phyloP scores from a whole-genome alignment of 2,329 filamentous ascomycete genomes.

The Rhynchosporium agropyri region DNA sequence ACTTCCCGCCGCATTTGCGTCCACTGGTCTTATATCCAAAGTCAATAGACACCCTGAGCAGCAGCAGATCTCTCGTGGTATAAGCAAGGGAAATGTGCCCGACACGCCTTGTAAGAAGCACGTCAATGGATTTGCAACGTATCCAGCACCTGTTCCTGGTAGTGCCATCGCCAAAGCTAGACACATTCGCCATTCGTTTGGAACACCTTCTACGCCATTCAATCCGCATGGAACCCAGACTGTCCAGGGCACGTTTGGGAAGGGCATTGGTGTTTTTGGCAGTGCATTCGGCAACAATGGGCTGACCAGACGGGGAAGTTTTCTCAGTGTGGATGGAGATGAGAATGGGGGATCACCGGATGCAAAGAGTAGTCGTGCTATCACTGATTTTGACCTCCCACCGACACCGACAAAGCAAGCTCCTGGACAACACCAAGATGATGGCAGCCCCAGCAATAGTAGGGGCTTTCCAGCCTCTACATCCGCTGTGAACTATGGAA shows the following conservation, averaged over 20 bases:
- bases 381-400: constrained; percentile 74
- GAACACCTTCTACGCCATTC: constrained; percentile 80
- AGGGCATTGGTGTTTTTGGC: constrained; percentile 64
- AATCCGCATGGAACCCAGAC: constrained; percentile 56
- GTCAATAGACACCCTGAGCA: constrained; percentile 83
- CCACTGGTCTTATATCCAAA: constrained; percentile 92
- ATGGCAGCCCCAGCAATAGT: constrained; percentile 40
- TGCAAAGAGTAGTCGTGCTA: constrained; percentile 58
- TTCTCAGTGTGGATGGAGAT: constrained; percentile 79
- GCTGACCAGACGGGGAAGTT: constrained; percentile 61
- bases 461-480: constrained; percentile 35
- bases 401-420: constrained; percentile 87
- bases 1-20: constrained; percentile 84
- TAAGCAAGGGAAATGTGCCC: constrained; percentile 72
- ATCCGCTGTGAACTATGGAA: constrained; percentile 35
- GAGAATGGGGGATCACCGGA: constrained; percentile 50
- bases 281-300: constrained; percentile 50
- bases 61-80: constrained; percentile 51
- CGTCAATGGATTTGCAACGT: constrained; percentile 67
- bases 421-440: constrained; percentile 41
- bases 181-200: constrained; percentile 72
- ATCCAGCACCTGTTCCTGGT: constrained; percentile 58
- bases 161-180: constrained; percentile 63
- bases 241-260: constrained; percentile 52
- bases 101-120: constrained; percentile 97